phyloP scores from a whole-genome alignment of 2,329 filamentous ascomycete genomes.

The Ascosphaera pollenicola region DNA sequence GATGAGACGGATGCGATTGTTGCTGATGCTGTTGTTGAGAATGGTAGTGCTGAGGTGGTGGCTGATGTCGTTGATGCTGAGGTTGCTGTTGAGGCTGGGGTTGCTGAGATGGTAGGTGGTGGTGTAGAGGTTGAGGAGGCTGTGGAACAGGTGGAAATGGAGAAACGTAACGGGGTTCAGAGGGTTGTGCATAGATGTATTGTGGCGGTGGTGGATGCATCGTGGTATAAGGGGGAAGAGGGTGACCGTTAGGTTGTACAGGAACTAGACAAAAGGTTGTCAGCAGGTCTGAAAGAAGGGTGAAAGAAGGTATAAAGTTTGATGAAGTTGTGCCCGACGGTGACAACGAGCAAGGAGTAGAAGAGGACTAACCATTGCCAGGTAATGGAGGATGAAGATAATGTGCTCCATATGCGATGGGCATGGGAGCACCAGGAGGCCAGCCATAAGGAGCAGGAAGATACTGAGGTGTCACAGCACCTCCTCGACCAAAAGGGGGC shows the following conservation, averaged over 20 bases:
- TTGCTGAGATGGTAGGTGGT: too few relatives aligned
- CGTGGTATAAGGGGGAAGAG: neutral
- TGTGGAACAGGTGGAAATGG: neutral
- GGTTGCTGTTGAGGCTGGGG: neutral
- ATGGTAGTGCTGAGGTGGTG: neutral
- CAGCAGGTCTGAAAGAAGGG: neutral
- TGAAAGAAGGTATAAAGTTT: neutral
- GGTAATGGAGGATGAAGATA: conserved; percentile 15
- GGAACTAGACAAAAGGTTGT: neutral
- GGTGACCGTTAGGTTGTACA: neutral
- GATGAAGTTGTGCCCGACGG: too few relatives aligned
- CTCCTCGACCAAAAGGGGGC: conserved; percentile 29
- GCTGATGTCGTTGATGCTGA: neutral
- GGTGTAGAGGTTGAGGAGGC: neutral
- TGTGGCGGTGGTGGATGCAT: neutral
- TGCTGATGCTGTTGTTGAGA: neutral
- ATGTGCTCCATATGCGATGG: conserved; percentile 18
- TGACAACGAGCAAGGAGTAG: neutral
- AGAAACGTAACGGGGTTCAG: neutral
- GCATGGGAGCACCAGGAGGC: conserved; percentile 22
- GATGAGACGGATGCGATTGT: neutral
- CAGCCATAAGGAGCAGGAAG: conserved; percentile 18
- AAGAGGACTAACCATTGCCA: neutral
- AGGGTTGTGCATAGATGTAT: neutral
- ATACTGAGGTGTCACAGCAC: conserved; percentile 19